Conservation (phyloP, 2,329 filamentous ascomycete species). For the Venturiaceae sp. region DNA sequence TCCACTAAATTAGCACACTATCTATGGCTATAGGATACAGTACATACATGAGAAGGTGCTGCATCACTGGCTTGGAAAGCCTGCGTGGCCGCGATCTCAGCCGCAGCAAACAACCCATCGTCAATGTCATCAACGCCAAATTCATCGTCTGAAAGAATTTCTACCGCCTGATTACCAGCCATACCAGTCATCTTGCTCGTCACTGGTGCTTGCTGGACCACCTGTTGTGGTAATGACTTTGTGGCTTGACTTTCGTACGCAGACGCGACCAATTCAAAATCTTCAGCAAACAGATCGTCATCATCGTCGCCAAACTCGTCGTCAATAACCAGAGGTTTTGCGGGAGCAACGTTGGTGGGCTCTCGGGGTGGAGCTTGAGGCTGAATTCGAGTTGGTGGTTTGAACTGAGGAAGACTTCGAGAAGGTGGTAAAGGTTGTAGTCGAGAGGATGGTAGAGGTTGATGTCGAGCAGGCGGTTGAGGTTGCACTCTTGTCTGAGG, state of each 20-base stretch:
- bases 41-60: conserved; percentile 35
- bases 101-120: conserved; percentile 58
- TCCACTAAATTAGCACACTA: conserved; percentile 9
- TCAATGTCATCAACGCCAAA: conserved; percentile 63
- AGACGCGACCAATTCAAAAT: conserved; percentile 48
- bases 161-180: conserved; percentile 20
- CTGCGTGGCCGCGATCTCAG: conserved; percentile 65
- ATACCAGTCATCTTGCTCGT: conserved; percentile 8
- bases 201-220: background rate
- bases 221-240: background rate
- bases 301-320: conserved; percentile 37
- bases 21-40: conserved; percentile 1
- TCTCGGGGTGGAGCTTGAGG: background rate
- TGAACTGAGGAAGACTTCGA: background rate
- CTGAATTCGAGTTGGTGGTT: background rate
- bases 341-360: background rate
- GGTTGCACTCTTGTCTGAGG: background rate
- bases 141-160: conserved; percentile 56
- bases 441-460: background rate
- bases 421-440: background rate
- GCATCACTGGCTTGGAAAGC: conserved; percentile 39
- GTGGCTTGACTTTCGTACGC: conserved; percentile 4
- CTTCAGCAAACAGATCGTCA: conserved; percentile 43
- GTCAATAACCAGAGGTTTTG: conserved; percentile 12
- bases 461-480: background rate